A percentile compares a stretch with the other conserved stretches of the same genome.
These are phyloP conservation scores for Penicillium sp. DNA, from an alignment of 2,329 filamentous ascomycete species.

Conservation along the genomic window DNA sequence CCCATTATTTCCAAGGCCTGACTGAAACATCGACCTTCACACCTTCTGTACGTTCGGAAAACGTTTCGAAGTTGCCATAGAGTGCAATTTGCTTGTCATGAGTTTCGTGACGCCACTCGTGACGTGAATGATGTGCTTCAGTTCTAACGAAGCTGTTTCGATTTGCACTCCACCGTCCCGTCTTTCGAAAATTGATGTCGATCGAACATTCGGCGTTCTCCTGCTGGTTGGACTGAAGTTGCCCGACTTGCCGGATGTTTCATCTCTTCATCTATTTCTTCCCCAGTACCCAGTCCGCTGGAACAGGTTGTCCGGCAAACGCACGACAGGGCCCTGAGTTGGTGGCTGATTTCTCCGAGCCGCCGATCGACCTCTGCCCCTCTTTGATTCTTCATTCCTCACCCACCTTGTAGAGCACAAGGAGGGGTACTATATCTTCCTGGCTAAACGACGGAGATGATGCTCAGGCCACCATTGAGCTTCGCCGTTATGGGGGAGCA, in stretches of 20 bases:
- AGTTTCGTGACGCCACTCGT: conserved; percentile 17
- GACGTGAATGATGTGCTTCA: conserved; percentile 23
- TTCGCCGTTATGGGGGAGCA: background rate
- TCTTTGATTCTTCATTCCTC: background rate
- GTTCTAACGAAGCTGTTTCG: background rate
- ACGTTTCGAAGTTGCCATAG: background rate
- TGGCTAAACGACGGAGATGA: background rate
- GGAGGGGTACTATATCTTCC: background rate
- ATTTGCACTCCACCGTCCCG: background rate
- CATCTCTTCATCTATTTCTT: background rate
- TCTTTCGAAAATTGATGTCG: background rate
- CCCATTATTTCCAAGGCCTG: background rate
- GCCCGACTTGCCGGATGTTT: background rate
- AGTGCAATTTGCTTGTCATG: background rate
- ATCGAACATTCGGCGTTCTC: background rate
- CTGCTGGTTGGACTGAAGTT: background rate
- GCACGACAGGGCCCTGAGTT: conserved; percentile 1
- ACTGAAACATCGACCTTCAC: background rate
- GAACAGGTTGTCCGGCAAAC: background rate
- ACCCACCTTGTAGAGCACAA: background rate
- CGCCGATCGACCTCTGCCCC: conserved; percentile 11
- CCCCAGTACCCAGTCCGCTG: background rate
- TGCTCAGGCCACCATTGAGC: background rate
- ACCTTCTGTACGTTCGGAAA: background rate
- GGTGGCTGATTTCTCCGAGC: conserved; percentile 2